Evolutionary conservation across 192 early-diverging fungal species (phyloP).

Genomic region (Thoreauomyces humboldtii): DNA sequence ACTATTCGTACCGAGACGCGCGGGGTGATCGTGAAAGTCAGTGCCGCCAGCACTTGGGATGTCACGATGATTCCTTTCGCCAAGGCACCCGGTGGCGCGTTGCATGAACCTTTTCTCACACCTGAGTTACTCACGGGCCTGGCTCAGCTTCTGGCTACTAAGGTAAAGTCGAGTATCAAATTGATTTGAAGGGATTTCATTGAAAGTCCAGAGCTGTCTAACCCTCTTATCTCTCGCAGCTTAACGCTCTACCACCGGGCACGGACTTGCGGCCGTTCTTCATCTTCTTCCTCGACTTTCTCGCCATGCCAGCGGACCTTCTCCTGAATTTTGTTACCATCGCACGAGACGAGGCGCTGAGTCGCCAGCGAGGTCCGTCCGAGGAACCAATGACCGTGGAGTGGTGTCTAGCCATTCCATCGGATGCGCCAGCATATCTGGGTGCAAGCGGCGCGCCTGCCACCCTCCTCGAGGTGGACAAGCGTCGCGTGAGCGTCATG

Average conservation of each 20-base stretch:
- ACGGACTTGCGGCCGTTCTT: conserved; percentile 25
- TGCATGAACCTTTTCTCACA: neutral
- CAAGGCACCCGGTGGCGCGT: neutral
- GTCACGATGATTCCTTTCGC: neutral
- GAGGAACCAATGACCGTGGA: neutral
- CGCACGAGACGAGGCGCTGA: conserved; percentile 3
- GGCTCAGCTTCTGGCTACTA: neutral
- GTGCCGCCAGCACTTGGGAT: conserved; percentile 9
- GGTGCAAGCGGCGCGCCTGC: neutral
- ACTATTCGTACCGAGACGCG: conserved; percentile 8
- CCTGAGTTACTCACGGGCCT: neutral
- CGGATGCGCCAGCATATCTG: conserved; percentile 14
- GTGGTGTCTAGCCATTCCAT: conserved; percentile 19
- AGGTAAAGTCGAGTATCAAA: neutral
- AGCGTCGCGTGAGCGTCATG: conserved; percentile 11
- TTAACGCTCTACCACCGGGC: conserved; percentile 13
- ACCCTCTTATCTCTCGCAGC: neutral
- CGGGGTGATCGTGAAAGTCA: conserved; percentile 1
- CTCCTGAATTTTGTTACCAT: neutral
- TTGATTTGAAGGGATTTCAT: no score
- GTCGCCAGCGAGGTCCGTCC: neutral
- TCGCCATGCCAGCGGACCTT: conserved; percentile 2
- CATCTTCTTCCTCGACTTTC: conserved; percentile 15
- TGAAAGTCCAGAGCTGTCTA: no score
- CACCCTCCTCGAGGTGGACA: conserved; percentile 7